Evolutionary conservation across 495 filamentous ascomycete genomes (phyloP).

Genomic region (Wilcoxina mikolae): DNA sequence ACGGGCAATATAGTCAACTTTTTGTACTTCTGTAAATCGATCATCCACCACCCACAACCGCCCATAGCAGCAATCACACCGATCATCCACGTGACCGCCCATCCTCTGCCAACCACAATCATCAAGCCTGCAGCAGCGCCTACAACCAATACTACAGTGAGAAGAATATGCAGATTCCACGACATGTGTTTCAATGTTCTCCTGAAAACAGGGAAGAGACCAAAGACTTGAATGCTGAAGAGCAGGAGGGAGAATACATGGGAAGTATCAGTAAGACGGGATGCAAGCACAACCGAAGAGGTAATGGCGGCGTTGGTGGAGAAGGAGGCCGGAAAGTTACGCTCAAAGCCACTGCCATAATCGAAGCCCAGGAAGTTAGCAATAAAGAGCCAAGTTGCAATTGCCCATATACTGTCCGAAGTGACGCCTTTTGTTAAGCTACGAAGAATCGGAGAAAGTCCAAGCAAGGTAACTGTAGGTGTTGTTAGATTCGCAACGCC

Average conservation of each 20-base stretch:
- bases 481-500: constrained; percentile 4
- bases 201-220: constrained; percentile 87
- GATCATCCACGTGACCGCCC: constrained; percentile 55
- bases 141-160: constrained; percentile 67
- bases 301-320: constrained; percentile 92
- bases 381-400: constrained; percentile 79
- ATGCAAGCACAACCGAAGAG: constrained; percentile 84
- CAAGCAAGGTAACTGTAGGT: constrained; percentile 50
- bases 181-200: constrained; percentile 68
- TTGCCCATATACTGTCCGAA: constrained; percentile 87
- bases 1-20: constrained; percentile 38
- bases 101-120: constrained; percentile 49
- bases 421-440: constrained; percentile 83
- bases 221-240: constrained; percentile 94
- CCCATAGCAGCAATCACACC: constrained; percentile 77
- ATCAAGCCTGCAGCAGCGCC: constrained; percentile 63
- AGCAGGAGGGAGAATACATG: constrained; percentile 92
- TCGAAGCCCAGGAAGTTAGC: constrained; percentile 98
- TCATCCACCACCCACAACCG: constrained; percentile 93
- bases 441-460: constrained; percentile 84
- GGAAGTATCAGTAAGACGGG: constrained; percentile 68
- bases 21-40: constrained; percentile 94
- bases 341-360: constrained; percentile 57
- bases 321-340: constrained; percentile 67
- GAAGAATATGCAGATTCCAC: constrained; percentile 64